These are phyloP conservation scores for Blastocystis sp. DNA, from an alignment of 352 stramenopile genomes.

Conservation along the genomic window DNA sequence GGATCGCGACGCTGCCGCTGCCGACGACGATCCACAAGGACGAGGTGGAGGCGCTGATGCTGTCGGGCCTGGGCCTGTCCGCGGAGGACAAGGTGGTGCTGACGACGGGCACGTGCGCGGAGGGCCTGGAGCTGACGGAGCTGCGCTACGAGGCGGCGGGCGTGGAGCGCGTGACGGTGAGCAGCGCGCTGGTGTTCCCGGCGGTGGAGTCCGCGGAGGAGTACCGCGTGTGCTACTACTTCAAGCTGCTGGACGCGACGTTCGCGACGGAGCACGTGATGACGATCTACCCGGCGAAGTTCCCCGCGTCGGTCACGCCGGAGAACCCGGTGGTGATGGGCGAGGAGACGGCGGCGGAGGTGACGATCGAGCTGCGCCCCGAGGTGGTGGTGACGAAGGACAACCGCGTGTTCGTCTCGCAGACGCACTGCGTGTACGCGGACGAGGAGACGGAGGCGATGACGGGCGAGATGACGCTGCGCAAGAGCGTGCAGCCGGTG, in stretches of 20 bases:
- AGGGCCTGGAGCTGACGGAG: background rate
- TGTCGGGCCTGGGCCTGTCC: slow-evolving; percentile 44
- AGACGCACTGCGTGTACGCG: background rate
- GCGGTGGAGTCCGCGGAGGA: background rate
- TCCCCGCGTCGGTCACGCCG: slow-evolving; percentile 36
- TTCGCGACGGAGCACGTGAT: slow-evolving; percentile 17
- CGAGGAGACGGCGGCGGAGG: background rate
- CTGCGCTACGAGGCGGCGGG: background rate
- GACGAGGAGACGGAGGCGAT: background rate
- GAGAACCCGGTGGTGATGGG: slow-evolving; percentile 27
- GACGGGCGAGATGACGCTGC: background rate
- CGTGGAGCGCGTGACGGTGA: slow-evolving; percentile 44
- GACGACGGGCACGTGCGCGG: background rate
- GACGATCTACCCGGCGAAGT: slow-evolving; percentile 36
- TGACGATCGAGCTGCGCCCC: background rate
- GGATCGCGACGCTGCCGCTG: slow-evolving; percentile 43
- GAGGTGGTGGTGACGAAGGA: slow-evolving; percentile 4
- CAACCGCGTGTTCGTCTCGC: slow-evolving; percentile 35
- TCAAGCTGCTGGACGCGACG: slow-evolving; percentile 6
- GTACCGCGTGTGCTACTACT: slow-evolving; percentile 48
- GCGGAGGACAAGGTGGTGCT: background rate
- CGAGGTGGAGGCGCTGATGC: slow-evolving; percentile 1
- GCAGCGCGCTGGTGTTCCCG: background rate
- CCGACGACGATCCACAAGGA: slow-evolving; percentile 7
- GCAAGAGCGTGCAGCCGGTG: background rate